phyloP scores from a whole-genome alignment of 2,329 filamentous ascomycete genomes.

The Fusarium begoniae region DNA sequence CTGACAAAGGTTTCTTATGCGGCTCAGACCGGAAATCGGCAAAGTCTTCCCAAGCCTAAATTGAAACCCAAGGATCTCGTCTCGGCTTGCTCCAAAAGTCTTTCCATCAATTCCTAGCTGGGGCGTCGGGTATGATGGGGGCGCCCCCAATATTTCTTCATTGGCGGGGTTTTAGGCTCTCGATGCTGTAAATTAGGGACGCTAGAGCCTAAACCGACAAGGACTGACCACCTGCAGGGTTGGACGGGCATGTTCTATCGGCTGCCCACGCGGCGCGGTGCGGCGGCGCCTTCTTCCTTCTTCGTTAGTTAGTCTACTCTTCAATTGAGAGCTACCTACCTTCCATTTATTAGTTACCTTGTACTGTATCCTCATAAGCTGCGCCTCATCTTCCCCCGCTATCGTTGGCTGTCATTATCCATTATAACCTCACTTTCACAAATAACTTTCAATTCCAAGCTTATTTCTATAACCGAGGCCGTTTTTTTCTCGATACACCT shows the following conservation, averaged over 20 bases:
- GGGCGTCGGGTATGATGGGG: neutral
- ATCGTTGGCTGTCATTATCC: neutral
- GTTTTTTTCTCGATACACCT: neutral
- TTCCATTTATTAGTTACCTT: neutral
- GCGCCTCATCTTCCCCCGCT: conserved; percentile 33
- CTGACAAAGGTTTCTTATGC: conserved; percentile 20
- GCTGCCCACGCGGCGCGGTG: conserved; percentile 17
- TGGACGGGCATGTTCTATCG: conserved; percentile 1
- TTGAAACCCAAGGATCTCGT: neutral
- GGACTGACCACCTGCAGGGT: conserved; percentile 20
- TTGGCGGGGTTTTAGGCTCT: conserved; percentile 41
- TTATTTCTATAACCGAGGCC: neutral
- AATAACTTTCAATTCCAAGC: conserved; percentile 9
- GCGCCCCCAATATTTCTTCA: conserved; percentile 12
- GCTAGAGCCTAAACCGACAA: conserved; percentile 24
- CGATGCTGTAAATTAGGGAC: conserved; percentile 27
- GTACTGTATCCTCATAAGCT: conserved; percentile 22
- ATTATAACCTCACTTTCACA: conserved; percentile 24
- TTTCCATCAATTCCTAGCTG: neutral
- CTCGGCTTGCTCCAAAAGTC: neutral
- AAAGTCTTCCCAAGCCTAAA: conserved; percentile 4
- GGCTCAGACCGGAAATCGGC: conserved; percentile 25
- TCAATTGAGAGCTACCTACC: neutral
- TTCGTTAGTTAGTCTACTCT: neutral
- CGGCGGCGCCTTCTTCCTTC: conserved; percentile 6